Evolutionary conservation across 208 protist species (phyloP).

Genomic region (Entamoeba invadens): DNA sequence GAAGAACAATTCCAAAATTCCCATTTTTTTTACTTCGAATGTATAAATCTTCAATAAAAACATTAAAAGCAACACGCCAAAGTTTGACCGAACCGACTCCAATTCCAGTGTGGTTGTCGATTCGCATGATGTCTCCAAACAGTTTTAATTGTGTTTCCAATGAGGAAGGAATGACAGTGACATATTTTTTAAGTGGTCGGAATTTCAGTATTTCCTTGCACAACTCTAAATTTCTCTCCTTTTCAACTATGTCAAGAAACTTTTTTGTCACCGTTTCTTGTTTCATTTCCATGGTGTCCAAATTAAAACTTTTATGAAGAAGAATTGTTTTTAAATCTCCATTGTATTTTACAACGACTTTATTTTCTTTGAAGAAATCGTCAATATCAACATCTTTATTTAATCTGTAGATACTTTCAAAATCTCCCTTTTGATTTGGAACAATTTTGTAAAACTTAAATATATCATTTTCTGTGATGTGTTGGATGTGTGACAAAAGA

Average conservation of each 20-base stretch:
- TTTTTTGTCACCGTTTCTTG: not conserved
- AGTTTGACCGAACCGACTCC: too few relatives aligned
- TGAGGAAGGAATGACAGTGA: too few relatives aligned
- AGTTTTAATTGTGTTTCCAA: too few relatives aligned
- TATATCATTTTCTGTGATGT: not conserved
- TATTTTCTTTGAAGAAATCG: not conserved
- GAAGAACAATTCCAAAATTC: too few relatives aligned
- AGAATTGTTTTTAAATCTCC: not conserved
- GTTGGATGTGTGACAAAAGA: not conserved
- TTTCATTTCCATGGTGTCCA: not conserved
- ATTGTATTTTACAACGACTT: not conserved
- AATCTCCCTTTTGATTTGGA: not conserved
- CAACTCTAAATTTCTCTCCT: not conserved
- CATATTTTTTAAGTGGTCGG: not conserved
- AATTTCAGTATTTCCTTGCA: not conserved
- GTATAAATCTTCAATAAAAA: too few relatives aligned
- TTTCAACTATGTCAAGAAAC: not conserved
- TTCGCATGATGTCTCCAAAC: too few relatives aligned
- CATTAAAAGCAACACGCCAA: too few relatives aligned
- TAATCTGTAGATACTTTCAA: not conserved
- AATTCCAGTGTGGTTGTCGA: too few relatives aligned
- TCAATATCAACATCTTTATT: not conserved
- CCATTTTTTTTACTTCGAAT: too few relatives aligned
- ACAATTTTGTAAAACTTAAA: not conserved
- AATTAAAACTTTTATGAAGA: not conserved